Base-by-base conservation (phyloP, 2,329 filamentous ascomycete species). In the Cephalotrichum gorgonifer region DNA sequence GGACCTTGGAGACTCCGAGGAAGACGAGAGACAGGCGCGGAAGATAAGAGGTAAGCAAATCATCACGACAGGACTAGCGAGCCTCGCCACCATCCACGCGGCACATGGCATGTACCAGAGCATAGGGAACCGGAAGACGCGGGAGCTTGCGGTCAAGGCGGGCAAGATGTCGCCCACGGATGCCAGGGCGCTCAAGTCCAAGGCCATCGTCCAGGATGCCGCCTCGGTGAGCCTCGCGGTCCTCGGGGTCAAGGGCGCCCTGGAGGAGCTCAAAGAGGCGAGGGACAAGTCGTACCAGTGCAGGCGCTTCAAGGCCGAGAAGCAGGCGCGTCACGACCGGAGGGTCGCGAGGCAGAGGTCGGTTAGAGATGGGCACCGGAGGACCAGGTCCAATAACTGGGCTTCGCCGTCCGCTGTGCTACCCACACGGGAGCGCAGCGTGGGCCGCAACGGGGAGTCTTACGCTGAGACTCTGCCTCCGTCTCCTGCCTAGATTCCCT, bases 31-130 rank as follows among this genome's bases (percentile, higher is more conserved):
- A 61, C 67, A 66, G 53, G 69, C 68, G 33, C 73, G 68, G 61
- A 79, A 76, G 61, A 76, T 79, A 69, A 75, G 68, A 76, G 75
- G 76, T 77, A 79, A 80, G 72, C 76, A 79, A 68, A 56, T 78
- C 52, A 54, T 81, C 50, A 79, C 73, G 48, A 73, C 75, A 7
- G 76, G 75, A 43, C 64, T 80, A 50, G 77, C 77, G 48, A 69
- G 74, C 47, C 73, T 79, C 53, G 76, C 77, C 58, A 79, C 75
- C 55, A 78, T 81, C 56, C 76, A 80, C 61, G 77, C 77, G 55
- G 75, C 73, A 55, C 71, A 80, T 58, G 75, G 67, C 54, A 73
- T 80, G 57, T 80, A 79, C 59, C 65, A 72, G 57, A 79, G 74
- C 62, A 71, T 79, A 72, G 73, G 77, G 60, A 76, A 76, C 64